Evolutionary conservation across 2,329 filamentous ascomycete genomes (phyloP).

Genomic region (Pyrenophora teres): DNA sequence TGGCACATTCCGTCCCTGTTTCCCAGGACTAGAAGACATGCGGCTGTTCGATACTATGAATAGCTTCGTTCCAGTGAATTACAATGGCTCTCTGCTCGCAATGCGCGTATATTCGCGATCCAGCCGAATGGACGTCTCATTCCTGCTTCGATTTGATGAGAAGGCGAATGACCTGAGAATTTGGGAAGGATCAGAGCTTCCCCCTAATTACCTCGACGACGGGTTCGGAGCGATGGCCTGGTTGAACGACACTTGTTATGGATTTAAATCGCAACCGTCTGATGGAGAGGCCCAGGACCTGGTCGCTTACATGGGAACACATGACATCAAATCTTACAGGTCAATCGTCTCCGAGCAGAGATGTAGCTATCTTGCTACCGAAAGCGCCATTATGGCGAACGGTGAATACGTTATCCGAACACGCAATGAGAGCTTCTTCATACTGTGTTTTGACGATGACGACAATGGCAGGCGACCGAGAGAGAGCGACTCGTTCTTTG

Average conservation of each 20-base stretch:
- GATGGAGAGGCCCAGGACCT: not conserved
- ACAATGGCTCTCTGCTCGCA: conserved; percentile 1
- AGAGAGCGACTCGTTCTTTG: conserved; percentile 6
- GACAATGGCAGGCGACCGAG: conserved; percentile 3
- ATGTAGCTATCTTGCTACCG: not conserved
- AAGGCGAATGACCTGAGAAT: conserved; percentile 11
- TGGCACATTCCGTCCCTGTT: not conserved
- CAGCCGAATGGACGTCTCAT: not conserved
- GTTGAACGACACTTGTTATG: conserved; percentile 26
- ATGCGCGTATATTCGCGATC: not conserved
- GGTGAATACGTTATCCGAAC: conserved; percentile 13
- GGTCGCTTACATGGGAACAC: conserved; percentile 5
- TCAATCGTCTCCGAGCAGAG: not conserved
- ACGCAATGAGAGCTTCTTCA: not conserved
- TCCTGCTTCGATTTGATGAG: conserved; percentile 22
- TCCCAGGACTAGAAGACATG: not conserved
- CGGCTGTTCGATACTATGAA: not conserved
- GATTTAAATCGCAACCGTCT: not conserved
- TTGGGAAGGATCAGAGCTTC: not conserved
- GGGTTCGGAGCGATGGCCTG: not conserved
- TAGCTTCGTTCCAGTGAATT: conserved; percentile 8
- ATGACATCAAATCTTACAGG: not conserved
- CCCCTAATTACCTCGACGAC: too few relatives aligned
- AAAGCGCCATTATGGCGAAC: not conserved
- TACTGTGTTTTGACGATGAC: conserved; percentile 14